These are phyloP conservation scores for Colletotrichum sidae DNA, from an alignment of 2,329 filamentous ascomycete species.

Conservation along the genomic window DNA sequence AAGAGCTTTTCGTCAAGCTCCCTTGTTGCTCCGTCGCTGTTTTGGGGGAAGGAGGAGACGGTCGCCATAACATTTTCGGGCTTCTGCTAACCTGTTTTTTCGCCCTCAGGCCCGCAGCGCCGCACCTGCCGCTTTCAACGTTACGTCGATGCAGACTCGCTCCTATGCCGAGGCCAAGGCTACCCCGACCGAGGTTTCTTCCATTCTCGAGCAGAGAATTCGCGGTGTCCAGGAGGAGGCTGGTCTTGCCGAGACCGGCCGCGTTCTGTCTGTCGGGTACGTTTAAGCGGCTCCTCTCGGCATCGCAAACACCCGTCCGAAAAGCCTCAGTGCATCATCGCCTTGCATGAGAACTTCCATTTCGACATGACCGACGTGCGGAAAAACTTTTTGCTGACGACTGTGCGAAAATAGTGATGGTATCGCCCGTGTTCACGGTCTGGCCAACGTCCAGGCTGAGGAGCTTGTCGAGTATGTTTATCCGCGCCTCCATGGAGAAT, in stretches of 20 bases:
- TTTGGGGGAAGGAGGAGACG: constrained; percentile 34
- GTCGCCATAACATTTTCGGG: constrained; percentile 53
- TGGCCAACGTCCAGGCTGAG: constrained; percentile 99
- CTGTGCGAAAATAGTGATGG: constrained; percentile 79
- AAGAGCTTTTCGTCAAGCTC: constrained; percentile 50
- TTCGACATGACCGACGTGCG: constrained; percentile 31
- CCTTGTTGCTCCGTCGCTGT: constrained; percentile 45
- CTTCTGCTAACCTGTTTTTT: constrained; percentile 67
- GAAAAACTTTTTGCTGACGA: constrained; percentile 35
- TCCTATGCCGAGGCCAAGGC: constrained; percentile 95
- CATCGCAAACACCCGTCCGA: constrained; percentile 33
- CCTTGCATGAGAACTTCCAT: constrained; percentile 30
- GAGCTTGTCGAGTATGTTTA: constrained; percentile 98
- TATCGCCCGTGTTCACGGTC: constrained; percentile 99
- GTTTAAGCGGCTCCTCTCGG: constrained; percentile 54
- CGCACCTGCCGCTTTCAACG: constrained; percentile 81
- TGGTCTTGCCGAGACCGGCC: constrained; percentile 96
- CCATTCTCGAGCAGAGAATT: constrained; percentile 99
- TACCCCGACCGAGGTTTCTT: constrained; percentile 96
- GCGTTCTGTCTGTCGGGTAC: constrained; percentile 98
- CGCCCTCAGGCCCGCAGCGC: constrained; percentile 82
- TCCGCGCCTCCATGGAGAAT: constrained; percentile 16
- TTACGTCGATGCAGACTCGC: constrained; percentile 78
- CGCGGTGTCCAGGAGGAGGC: constrained; percentile 98
- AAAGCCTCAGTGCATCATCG: constrained; percentile 31